phyloP scores from a whole-genome alignment of 352 stramenopile genomes.

The Globisporangium irregulare region DNA sequence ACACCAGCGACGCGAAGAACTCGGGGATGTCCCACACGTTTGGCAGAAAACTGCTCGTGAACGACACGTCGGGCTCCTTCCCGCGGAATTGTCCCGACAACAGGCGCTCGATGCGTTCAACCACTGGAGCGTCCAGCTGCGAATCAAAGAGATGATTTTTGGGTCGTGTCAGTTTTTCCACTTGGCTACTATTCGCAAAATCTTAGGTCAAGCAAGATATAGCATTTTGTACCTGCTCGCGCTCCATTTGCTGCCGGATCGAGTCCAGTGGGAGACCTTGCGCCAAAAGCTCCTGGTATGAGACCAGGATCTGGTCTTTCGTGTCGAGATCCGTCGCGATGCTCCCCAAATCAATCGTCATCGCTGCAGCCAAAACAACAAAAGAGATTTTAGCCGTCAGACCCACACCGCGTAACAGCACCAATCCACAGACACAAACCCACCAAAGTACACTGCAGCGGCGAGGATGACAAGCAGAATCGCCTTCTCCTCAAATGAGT shows the following conservation, averaged over 20 bases:
- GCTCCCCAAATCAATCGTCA: slow-evolving; percentile 45
- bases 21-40: slow-evolving; percentile 48
- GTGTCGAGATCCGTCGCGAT: slow-evolving; percentile 44
- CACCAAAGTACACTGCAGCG: slow-evolving; percentile 47
- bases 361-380: slow-evolving; percentile 19
- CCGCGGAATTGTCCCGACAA: slow-evolving; percentile 38
- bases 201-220: background rate
- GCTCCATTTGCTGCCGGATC: slow-evolving; percentile 69
- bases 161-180: background rate
- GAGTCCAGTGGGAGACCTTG: slow-evolving; percentile 59
- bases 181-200: background rate
- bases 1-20: slow-evolving; percentile 49
- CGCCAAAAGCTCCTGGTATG: slow-evolving; percentile 57
- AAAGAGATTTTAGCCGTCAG: slow-evolving; percentile 4
- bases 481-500: slow-evolving; percentile 52
- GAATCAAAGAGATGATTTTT: background rate
- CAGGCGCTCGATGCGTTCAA: slow-evolving; percentile 53
- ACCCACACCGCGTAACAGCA: background rate
- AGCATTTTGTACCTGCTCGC: slow-evolving; percentile 44
- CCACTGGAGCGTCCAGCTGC: slow-evolving; percentile 2
- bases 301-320: slow-evolving; percentile 49
- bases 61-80: slow-evolving; percentile 17
- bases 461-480: slow-evolving; percentile 52
- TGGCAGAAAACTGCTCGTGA: slow-evolving; percentile 38
- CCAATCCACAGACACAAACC: background rate